Evolutionary conservation across 371 early-diverging fungal genomes (phyloP).

Genomic region (Mucor saturninus): DNA sequence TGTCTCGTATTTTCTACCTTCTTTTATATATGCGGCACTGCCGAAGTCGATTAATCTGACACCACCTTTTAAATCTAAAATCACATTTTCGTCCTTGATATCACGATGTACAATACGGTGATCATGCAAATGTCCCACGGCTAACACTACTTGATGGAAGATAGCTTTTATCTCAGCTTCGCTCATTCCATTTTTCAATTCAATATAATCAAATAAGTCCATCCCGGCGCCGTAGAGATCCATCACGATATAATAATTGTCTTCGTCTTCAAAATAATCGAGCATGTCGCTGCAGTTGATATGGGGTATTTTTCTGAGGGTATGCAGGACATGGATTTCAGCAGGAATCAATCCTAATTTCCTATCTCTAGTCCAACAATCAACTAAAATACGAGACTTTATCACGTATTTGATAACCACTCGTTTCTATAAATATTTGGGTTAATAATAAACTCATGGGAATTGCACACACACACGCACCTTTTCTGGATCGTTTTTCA

Average conservation of each 20-base stretch:
- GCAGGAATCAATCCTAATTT: conserved; percentile 67
- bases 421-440: conserved; percentile 37
- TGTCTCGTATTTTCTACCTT: conserved; percentile 60
- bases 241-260: conserved; percentile 73
- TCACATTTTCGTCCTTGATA: conserved; percentile 81
- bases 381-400: conserved; percentile 69
- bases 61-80: conserved; percentile 57
- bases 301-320: conserved; percentile 63
- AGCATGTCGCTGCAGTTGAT: conserved; percentile 67
- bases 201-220: conserved; percentile 80
- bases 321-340: conserved; percentile 74
- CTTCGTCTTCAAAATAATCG: conserved; percentile 71
- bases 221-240: conserved; percentile 66
- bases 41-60: conserved; percentile 75
- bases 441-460: conserved; percentile 1
- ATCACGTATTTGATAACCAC: conserved; percentile 79
- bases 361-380: conserved; percentile 70
- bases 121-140: conserved; percentile 73
- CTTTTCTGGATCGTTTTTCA: conserved; percentile 46
- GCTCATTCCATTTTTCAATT: conserved; percentile 54
- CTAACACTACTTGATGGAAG: conserved; percentile 66
- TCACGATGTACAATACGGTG: conserved; percentile 81
- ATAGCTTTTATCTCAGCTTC: conserved; percentile 63
- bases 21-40: conserved; percentile 62
- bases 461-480: conserved; percentile 21